A percentile compares a stretch with the other conserved stretches of the same genome.
Evolutionary conservation across 2,329 filamentous ascomycete species (phyloP).

Genomic region (Cladosporium halotolerans): DNA sequence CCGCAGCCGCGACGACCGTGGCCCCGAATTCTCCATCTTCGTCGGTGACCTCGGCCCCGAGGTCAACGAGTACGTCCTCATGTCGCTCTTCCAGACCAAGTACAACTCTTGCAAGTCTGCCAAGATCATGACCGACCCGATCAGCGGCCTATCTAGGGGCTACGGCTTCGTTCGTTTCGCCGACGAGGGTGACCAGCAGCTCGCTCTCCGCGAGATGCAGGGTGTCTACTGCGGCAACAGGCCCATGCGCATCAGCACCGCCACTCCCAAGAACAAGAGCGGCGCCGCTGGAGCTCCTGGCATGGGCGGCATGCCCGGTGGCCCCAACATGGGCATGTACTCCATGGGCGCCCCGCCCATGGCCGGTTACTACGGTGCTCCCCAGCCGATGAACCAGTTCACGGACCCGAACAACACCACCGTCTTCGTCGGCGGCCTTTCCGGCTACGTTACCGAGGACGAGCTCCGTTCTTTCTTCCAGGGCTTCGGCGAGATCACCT

Average conservation of each 20-base stretch:
- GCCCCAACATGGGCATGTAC: conserved; percentile 55
- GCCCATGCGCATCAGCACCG: conserved; percentile 96
- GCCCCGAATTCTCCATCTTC: conserved; percentile 94
- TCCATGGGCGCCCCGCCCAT: conserved; percentile 64
- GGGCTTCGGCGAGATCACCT: conserved; percentile 98
- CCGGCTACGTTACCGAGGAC: conserved; percentile 96
- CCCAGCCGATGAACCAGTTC: conserved; percentile 96
- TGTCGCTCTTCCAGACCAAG: conserved; percentile 92
- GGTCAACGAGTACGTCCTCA: conserved; percentile 96
- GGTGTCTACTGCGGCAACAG: conserved; percentile 98
- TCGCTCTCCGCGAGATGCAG: conserved; percentile 95
- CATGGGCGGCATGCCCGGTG: conserved; percentile 44
- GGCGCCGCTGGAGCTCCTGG: conserved; percentile 48
- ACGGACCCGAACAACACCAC: conserved; percentile 99
- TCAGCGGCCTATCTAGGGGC: conserved; percentile 93
- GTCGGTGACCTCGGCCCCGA: conserved; percentile 96
- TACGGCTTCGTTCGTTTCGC: conserved; percentile 98
- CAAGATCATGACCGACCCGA: conserved; percentile 99
- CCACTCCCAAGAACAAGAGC: conserved; percentile 87
- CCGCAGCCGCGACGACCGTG: conserved; percentile 88
- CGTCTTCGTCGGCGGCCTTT: conserved; percentile 94
- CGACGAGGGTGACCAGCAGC: conserved; percentile 92
- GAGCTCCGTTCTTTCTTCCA: conserved; percentile 99
- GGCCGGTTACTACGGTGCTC: conserved; percentile 54
- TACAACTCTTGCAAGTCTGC: conserved; percentile 98